Conservation (phyloP, 1,284 basidiomycete genomes). For the Ceratobasidium sp. region DNA sequence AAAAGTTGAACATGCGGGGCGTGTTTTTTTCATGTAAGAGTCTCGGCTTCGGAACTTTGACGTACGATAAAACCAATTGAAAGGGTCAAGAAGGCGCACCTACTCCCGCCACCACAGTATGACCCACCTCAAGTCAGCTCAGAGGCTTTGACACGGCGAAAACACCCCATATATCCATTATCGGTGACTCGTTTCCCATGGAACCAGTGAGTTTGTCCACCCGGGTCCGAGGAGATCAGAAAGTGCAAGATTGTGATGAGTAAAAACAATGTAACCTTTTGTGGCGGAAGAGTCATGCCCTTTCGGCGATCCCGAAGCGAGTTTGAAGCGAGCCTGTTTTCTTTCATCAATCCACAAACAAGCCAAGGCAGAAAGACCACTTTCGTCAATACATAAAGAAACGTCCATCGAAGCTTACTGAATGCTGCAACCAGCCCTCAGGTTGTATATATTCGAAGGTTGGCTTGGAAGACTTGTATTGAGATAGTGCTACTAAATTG, state of each 20-base stretch:
- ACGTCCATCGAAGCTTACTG: too few relatives aligned
- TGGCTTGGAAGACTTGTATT: too few relatives aligned
- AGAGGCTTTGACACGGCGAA: not conserved
- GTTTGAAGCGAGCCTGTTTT: conserved; percentile 2
- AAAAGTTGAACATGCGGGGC: not conserved
- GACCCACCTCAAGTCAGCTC: not conserved
- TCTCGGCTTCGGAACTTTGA: not conserved
- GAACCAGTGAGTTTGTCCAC: not conserved
- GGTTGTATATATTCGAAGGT: too few relatives aligned
- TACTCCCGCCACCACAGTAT: not conserved
- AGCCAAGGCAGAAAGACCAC: too few relatives aligned
- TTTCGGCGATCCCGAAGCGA: conserved; percentile 9
- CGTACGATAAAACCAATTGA: too few relatives aligned
- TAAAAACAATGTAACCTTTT: conserved; percentile 3
- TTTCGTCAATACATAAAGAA: too few relatives aligned
- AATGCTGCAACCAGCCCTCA: too few relatives aligned
- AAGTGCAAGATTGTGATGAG: conserved; percentile 23
- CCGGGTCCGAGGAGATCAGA: not conserved
- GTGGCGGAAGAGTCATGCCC: too few relatives aligned
- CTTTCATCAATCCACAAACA: too few relatives aligned
- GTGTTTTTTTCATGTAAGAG: conserved; percentile 11
- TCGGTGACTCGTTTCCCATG: not conserved
- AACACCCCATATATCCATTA: not conserved
- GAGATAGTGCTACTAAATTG: too few relatives aligned
- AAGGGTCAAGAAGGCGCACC: not conserved